These are phyloP conservation scores for Ligustrum vulgare DNA, from an alignment of 257 asterid genomes.

Conservation along the genomic window DNA sequence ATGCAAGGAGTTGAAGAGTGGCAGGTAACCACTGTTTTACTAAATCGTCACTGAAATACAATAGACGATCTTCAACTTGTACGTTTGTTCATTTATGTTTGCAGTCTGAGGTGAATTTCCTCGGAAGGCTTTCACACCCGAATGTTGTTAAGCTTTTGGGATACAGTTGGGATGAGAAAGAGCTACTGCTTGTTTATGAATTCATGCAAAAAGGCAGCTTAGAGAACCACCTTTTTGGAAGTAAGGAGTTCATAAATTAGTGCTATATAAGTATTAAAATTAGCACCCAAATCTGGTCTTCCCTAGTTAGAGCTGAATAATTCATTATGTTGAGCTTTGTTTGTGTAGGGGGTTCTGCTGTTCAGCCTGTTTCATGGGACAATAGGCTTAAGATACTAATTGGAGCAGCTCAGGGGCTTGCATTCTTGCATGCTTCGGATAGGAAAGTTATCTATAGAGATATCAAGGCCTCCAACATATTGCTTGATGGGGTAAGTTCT, in stretches of 20 bases:
- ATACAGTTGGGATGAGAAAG: constrained; percentile 76
- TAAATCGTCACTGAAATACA: too few relatives aligned
- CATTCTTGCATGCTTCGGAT: constrained; percentile 63
- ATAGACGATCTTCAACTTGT: too few relatives aligned
- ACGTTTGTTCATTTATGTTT: constrained; percentile 17
- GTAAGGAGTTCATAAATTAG: constrained; percentile 38
- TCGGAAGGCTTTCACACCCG: constrained; percentile 79
- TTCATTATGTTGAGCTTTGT: constrained; percentile 1
- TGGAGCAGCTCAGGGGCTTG: constrained; percentile 78
- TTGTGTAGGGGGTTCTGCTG: constrained; percentile 66
- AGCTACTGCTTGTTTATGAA: constrained; percentile 80
- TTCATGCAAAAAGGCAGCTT: constrained; percentile 96
- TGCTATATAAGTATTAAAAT: not conserved
- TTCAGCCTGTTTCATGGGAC: constrained; percentile 76
- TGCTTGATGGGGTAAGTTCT: constrained; percentile 68
- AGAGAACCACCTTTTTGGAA: constrained; percentile 93
- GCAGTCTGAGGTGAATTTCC: constrained; percentile 85
- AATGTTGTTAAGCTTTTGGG: constrained; percentile 83
- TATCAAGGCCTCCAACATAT: constrained; percentile 78
- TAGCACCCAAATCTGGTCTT: not conserved
- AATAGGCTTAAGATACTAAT: constrained; percentile 56
- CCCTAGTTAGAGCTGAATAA: not conserved
- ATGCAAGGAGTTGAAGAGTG: constrained; percentile 78
- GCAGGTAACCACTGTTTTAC: constrained; percentile 49
- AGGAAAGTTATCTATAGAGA: constrained; percentile 66